Evolutionary conservation across 2,329 filamentous ascomycete genomes (phyloP), one percentile per base, ranked within the genome.

Genomic region (Diaporthe capsici): DNA sequence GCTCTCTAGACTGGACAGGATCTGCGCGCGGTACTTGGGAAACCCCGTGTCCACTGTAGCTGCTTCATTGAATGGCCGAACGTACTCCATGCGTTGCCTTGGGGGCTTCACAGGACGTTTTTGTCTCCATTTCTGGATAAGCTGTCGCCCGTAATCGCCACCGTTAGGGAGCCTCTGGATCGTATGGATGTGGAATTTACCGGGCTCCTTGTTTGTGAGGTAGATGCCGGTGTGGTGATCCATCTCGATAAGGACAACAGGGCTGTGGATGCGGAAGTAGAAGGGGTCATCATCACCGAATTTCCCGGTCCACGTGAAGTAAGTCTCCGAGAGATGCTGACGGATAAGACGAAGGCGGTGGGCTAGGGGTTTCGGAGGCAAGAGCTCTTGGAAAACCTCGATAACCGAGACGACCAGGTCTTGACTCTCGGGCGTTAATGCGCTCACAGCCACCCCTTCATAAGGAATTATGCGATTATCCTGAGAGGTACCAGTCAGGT

Each of bases 381-480:
- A 34, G 39, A 65, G n/a, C 39, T 65, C 60, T 65, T 65, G 60
- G 39, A 65, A 65, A n/a, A 15, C 20, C 60, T 65, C 60, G 17
- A 65, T 39, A 20, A 65, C 7, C 25, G 60, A 65, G 17, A 65
- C 25, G 15, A 47, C 39, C 9, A 47, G 15, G 15, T 47, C 39
- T 28, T 65, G 60, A 47, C 25, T 65, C 60, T 65, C 60, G 8
- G 25, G 17, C 9, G 25, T 31, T 9, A 65, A 25, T 6, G 39
- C 9, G 4, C 17, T 31, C 12, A 47, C 60, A 47, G 60, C 9
- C 15, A 65, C n/a, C 3, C 39, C 39, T 13, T 47, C 39, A 9
- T 31, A 65, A 31, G 39, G 25, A 12, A 65, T 47, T 34, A 22
- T 31, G 15, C 60, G 60, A 31, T 65, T 65, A 28, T 65, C 60